These are phyloP conservation scores for Rhizopogon roseolus DNA, from an alignment of 768 basidiomycete species.

Conservation along the genomic window DNA sequence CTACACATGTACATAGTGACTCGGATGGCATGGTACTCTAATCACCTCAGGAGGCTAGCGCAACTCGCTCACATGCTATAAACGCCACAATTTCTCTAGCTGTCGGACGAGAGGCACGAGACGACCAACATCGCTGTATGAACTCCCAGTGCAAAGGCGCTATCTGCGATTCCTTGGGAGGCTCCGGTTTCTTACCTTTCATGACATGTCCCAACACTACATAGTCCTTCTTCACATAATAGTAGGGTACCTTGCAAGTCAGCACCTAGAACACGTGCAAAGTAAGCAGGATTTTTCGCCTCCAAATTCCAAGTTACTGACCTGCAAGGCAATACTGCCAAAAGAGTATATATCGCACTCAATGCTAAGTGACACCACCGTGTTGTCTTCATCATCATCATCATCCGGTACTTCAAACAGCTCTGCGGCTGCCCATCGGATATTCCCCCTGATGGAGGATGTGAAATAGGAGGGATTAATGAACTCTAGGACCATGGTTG, in stretches of 20 bases:
- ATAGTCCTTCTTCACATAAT: neutral
- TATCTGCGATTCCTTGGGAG: neutral
- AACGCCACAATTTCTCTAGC: no score
- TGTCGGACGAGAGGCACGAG: no score
- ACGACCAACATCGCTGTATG: constrained; percentile 4
- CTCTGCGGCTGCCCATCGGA: constrained; percentile 40
- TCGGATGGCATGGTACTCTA: no score
- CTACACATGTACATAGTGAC: no score
- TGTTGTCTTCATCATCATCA: neutral
- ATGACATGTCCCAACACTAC: constrained; percentile 1
- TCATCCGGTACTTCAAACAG: constrained; percentile 17
- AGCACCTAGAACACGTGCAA: neutral
- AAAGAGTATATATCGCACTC: constrained; percentile 43
- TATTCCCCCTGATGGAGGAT: constrained; percentile 24
- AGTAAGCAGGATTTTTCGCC: neutral
- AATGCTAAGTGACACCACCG: constrained; percentile 4
- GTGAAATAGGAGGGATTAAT: constrained; percentile 13
- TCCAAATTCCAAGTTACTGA: no score
- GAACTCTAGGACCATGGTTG: constrained; percentile 32
- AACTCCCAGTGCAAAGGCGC: constrained; percentile 1
- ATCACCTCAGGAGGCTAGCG: no score
- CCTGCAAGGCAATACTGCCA: constrained; percentile 25
- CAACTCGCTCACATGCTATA: no score
- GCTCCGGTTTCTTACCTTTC: neutral
- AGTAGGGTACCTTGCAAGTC: constrained; percentile 1